A percentile compares a stretch with the other conserved stretches of the same genome.
Evolutionary conservation across 139 green algal species (phyloP).

Genomic region (Chlorella sp.): DNA sequence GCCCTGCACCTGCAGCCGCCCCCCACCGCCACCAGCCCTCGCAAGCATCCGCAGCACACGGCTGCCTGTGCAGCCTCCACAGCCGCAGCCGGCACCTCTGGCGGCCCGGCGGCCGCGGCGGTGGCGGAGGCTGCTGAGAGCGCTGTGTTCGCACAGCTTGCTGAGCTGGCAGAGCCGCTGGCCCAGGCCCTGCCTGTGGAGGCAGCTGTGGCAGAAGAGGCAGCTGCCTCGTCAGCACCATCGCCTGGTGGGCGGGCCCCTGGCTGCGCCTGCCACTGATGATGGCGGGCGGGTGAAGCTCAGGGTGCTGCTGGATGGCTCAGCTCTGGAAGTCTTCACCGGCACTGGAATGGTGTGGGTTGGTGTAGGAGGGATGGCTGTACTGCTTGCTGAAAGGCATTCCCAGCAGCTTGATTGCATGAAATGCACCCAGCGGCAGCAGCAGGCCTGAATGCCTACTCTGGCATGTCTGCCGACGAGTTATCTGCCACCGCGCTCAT

Average conservation of each 20-base stretch:
- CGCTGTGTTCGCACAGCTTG: background rate
- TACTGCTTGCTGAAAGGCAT: no score
- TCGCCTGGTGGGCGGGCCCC: conserved; percentile 62
- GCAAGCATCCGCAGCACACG: background rate
- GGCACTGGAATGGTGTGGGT: conserved; percentile 53
- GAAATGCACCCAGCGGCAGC: no score
- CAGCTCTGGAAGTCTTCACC: conserved; percentile 72
- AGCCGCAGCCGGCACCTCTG: background rate
- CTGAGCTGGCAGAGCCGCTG: conserved; percentile 23
- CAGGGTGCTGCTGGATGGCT: conserved; percentile 83
- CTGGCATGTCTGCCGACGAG: background rate
- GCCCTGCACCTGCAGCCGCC: background rate
- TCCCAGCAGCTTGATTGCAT: no score
- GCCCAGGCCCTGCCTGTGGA: background rate
- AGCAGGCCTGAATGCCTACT: conserved; percentile 25
- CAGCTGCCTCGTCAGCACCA: conserved; percentile 2
- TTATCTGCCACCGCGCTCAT: background rate
- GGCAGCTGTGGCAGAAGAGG: conserved; percentile 1
- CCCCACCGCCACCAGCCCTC: no score
- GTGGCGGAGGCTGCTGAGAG: conserved; percentile 3
- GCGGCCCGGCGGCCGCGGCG: background rate
- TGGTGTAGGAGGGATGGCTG: no score
- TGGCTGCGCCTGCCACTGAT: conserved; percentile 46
- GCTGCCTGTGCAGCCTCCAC: background rate
- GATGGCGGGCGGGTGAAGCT: conserved; percentile 59